Conservation (phyloP, 2,329 filamentous ascomycete genomes). For the Sclerotinia trifoliorum region DNA sequence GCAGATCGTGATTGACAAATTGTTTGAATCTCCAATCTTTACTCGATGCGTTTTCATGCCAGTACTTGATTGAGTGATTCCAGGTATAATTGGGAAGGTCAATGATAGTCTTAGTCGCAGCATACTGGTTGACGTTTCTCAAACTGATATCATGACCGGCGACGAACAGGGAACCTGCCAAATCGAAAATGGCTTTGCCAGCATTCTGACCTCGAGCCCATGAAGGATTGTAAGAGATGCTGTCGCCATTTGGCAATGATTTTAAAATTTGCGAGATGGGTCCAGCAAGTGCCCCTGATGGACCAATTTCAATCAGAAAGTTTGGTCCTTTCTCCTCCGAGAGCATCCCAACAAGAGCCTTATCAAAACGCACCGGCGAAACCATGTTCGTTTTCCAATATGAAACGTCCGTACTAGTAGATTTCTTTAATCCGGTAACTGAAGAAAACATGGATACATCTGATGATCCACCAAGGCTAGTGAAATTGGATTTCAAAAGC, state of each 20-base stretch:
- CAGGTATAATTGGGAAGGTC: conserved; percentile 53
- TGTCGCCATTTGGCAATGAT: conserved; percentile 40
- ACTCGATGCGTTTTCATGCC: conserved; percentile 52
- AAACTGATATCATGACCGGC: conserved; percentile 15
- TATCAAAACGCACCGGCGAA: conserved; percentile 27
- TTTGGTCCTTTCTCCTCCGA: neutral
- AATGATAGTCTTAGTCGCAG: conserved; percentile 40
- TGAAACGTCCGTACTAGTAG: conserved; percentile 13
- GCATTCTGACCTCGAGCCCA: conserved; percentile 16
- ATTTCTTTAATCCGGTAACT: neutral
- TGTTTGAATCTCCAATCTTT: conserved; percentile 47
- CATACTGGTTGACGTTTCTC: conserved; percentile 34
- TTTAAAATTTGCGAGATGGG: conserved; percentile 24
- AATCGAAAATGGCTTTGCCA: conserved; percentile 4
- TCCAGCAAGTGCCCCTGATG: conserved; percentile 21
- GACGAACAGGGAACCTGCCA: conserved; percentile 24
- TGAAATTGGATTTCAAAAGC: conserved; percentile 15
- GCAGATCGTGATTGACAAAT: conserved; percentile 50
- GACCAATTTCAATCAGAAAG: conserved; percentile 26
- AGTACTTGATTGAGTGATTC: conserved; percentile 53
- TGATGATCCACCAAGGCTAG: conserved; percentile 4
- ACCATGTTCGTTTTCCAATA: conserved; percentile 30
- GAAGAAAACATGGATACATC: conserved; percentile 16
- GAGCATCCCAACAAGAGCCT: conserved; percentile 17
- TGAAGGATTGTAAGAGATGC: conserved; percentile 35